These are phyloP conservation scores for Discostella stelligera DNA, from an alignment of 352 stramenopile genomes.

Conservation along the genomic window DNA sequence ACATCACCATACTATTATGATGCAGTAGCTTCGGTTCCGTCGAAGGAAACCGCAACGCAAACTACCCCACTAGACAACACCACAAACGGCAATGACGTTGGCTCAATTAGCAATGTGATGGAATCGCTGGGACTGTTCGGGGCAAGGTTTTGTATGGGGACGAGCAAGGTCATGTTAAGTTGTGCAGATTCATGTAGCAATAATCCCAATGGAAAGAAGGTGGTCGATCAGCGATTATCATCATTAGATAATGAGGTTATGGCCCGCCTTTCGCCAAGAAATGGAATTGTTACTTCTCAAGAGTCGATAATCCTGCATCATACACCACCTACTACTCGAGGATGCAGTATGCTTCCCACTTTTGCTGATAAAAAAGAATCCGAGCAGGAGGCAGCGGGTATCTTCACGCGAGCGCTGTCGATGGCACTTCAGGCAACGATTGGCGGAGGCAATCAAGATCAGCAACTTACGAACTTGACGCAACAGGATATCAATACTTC, in stretches of 20 bases:
- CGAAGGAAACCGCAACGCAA: constrained; percentile 11
- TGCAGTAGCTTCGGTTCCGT: constrained; percentile 7
- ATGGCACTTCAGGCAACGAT: constrained; percentile 17
- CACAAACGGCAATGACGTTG: constrained; percentile 5
- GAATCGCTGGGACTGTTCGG: constrained; percentile 35
- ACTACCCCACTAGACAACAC: constrained; percentile 10
- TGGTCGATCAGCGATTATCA: neutral
- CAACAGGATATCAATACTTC: neutral
- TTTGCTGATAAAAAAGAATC: constrained; percentile 3
- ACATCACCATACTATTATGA: neutral
- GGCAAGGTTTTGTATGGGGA: constrained; percentile 30
- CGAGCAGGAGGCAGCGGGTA: constrained; percentile 13
- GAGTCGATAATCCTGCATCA: neutral
- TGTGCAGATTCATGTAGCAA: constrained; percentile 40
- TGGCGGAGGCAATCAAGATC: neutral
- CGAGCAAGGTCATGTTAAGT: constrained; percentile 24
- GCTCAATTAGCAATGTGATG: constrained; percentile 25
- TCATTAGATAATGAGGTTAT: constrained; percentile 7
- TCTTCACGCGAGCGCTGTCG: constrained; percentile 21
- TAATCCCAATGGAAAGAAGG: neutral
- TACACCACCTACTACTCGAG: neutral
- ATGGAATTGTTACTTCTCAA: neutral
- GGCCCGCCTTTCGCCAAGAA: constrained; percentile 6
- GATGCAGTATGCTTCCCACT: constrained; percentile 1
- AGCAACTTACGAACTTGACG: neutral